phyloP scores from a whole-genome alignment of 495 filamentous ascomycete species.

The Xylaria acuta region DNA sequence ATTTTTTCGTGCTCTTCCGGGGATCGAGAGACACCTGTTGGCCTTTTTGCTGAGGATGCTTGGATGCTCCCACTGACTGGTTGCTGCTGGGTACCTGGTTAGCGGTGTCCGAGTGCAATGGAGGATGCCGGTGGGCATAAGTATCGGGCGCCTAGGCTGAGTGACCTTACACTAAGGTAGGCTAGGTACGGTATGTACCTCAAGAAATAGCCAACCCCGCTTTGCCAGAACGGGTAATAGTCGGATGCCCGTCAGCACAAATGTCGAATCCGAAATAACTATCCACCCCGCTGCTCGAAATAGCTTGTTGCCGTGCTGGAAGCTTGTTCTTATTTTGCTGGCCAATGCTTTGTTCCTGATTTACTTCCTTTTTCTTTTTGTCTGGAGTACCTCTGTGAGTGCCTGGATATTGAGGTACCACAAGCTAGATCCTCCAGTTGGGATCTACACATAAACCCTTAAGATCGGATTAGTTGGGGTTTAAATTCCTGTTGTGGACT shows the following conservation, averaged over 20 bases:
- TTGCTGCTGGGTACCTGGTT: conserved; percentile 24
- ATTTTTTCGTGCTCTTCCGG: conserved; percentile 16
- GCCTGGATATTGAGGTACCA: conserved; percentile 1
- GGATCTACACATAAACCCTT: conserved; percentile 1
- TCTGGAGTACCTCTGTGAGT: background rate
- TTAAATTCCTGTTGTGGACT: conserved; percentile 21
- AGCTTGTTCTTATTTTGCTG: background rate
- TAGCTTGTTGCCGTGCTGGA: background rate
- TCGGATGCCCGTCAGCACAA: conserved; percentile 11
- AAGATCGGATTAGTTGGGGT: conserved; percentile 28
- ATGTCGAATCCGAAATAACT: background rate
- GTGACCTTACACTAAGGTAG: background rate
- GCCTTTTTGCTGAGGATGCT: conserved; percentile 26
- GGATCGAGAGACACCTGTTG: conserved; percentile 13
- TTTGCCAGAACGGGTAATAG: conserved; percentile 20
- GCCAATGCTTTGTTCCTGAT: background rate
- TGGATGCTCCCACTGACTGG: background rate
- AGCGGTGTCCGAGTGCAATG: conserved; percentile 20
- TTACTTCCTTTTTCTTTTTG: background rate
- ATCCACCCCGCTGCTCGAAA: background rate
- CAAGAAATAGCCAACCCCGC: conserved; percentile 11
- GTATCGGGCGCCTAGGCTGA: background rate
- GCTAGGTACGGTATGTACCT: background rate
- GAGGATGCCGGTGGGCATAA: conserved; percentile 22
- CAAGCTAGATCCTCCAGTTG: background rate